Base-by-base conservation (phyloP, 2,329 filamentous ascomycete species). In the Paracoccidioides lutzii region DNA sequence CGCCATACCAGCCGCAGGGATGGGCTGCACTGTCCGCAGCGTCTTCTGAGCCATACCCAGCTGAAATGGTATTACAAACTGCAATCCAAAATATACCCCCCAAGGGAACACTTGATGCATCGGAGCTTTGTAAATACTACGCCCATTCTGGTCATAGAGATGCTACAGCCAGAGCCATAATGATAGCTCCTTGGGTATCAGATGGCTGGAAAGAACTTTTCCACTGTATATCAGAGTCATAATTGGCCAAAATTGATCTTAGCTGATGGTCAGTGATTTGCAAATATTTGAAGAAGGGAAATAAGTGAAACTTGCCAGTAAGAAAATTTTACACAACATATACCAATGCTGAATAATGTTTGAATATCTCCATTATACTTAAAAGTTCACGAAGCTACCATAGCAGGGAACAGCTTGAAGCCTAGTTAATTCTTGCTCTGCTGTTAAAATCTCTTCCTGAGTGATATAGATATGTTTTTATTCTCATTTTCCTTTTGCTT, bases 31-130 rank as follows among this genome's bases (percentile, higher is more conserved):
- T 97, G 30, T 82, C 87, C 0, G 77, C 81, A 41, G 69, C 80
- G 0, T 79, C 78, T 0, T 80, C 78, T 2, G 72, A 76, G 44
- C 63, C 67, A 4, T 78, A 78, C 61, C 75, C 79, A 6, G 84
- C 87, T 2, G 81, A 87, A 61, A 90, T 95, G 82, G 88, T 90
- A 1, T 75, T 95, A 58, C 79, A 83, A 65, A 88, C 90, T n/a
- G 90, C 90, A 0, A 66, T 80, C 41, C 83, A 84, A 62, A 83
- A 81, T 7, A 82, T 90, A 2, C 87, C 90, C 40, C 90, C 90
- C 0, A 71, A 78, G 52, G 88, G 89, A 0, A 72, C 76, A 1
- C 72, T 95, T 10, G 80, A 79, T 15, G 83, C 88, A 1, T 75
- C 77, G 30, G 87, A 88, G 58, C 70, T 97, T 55, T 82, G 87